phyloP scores from a whole-genome alignment of 495 filamentous ascomycete genomes.

The Ramalina intermedia region DNA sequence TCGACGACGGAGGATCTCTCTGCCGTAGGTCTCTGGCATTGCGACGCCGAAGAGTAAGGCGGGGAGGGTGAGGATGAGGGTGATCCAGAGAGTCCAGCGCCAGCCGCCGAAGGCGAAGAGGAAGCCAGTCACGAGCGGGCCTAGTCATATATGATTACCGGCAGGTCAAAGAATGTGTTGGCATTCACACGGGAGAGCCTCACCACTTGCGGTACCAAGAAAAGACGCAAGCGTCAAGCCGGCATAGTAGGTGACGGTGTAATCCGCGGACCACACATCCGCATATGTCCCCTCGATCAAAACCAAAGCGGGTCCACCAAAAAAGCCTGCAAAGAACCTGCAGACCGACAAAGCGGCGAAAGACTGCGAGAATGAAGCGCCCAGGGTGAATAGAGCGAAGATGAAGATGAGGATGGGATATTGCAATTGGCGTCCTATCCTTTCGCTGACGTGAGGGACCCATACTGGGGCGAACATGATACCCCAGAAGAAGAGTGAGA shows the following conservation, averaged over 20 bases:
- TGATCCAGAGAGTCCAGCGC: conserved; percentile 28
- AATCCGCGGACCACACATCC: conserved; percentile 25
- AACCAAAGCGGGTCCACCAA: conserved; percentile 28
- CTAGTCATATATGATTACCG: conserved; percentile 3
- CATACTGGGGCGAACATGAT: conserved; percentile 26
- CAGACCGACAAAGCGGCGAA: conserved; percentile 23
- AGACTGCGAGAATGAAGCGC: conserved; percentile 19
- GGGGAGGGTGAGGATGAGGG: conserved; percentile 19
- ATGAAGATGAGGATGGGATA: conserved; percentile 21
- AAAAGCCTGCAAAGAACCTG: conserved; percentile 29
- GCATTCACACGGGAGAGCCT: neutral
- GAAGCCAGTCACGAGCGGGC: conserved; percentile 25
- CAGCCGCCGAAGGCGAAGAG: conserved; percentile 19
- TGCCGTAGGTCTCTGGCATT: conserved; percentile 27
- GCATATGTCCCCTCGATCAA: conserved; percentile 33
- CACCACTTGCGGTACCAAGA: conserved; percentile 22
- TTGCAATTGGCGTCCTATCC: conserved; percentile 22
- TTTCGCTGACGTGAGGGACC: conserved; percentile 25
- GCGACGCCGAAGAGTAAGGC: conserved; percentile 22
- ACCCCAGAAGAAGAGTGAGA: conserved; percentile 25
- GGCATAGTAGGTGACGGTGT: conserved; percentile 22
- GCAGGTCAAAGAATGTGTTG: neutral
- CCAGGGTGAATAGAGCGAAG: conserved; percentile 25
- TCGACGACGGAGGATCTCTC: conserved; percentile 24
- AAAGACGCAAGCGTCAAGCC: conserved; percentile 22